Conservation (phyloP, 805 yeast genomes). For the Starmerella stellata region DNA sequence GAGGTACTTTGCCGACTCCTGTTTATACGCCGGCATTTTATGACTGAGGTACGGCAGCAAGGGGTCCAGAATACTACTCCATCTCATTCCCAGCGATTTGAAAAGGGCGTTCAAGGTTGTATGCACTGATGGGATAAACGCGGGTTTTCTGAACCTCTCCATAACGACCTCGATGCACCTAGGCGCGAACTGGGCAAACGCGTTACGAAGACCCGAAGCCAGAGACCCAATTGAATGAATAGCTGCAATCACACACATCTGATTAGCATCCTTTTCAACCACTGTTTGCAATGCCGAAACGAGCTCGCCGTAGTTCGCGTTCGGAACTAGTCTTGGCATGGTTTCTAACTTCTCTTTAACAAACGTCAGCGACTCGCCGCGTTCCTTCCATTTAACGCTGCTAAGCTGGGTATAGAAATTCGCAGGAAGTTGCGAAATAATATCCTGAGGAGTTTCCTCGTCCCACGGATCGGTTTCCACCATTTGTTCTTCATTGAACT, state of each 20-base stretch:
- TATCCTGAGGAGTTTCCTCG: slow-evolving; percentile 48
- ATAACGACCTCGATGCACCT: slow-evolving; percentile 41
- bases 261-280: slow-evolving; percentile 63
- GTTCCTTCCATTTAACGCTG: slow-evolving; percentile 74
- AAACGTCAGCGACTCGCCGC: slow-evolving; percentile 69
- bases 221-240: slow-evolving; percentile 45
- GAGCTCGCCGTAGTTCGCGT: slow-evolving; percentile 51
- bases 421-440: slow-evolving; percentile 45
- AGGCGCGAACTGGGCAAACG: slow-evolving; percentile 37
- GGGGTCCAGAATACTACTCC: slow-evolving; percentile 6
- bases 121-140: slow-evolving; percentile 55
- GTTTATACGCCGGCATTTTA: slow-evolving; percentile 67
- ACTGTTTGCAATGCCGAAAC: slow-evolving; percentile 48
- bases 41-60: slow-evolving; percentile 39
- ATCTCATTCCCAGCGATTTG: slow-evolving; percentile 23
- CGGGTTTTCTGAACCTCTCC: slow-evolving; percentile 65
- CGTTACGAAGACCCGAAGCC: slow-evolving; percentile 40
- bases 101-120: slow-evolving; percentile 44
- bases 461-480: slow-evolving; percentile 45
- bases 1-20: slow-evolving; percentile 49
- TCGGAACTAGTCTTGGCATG: slow-evolving; percentile 36
- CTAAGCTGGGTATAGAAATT: slow-evolving; percentile 38
- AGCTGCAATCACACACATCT: slow-evolving; percentile 67
- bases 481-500: slow-evolving; percentile 22
- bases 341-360: slow-evolving; percentile 22